Conservation (phyloP, 352 stramenopile genomes). For the Phytophthora rubi region DNA sequence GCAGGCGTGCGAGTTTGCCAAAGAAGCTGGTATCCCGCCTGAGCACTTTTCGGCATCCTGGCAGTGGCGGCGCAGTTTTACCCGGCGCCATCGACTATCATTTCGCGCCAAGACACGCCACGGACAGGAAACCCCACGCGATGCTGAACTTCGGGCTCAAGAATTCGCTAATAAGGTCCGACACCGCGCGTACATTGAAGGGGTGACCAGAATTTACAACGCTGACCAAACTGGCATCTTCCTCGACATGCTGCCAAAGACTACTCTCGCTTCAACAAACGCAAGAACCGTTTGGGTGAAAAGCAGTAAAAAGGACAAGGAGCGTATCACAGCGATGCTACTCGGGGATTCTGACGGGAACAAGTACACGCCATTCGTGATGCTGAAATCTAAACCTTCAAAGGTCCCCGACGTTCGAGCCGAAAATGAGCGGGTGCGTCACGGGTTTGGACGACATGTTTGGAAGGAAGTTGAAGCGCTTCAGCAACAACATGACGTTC, state of each 20-base stretch:
- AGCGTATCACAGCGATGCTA: conserved; percentile 2
- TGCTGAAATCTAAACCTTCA: not conserved
- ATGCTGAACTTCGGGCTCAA: not conserved
- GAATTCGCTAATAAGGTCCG: not conserved
- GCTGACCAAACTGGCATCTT: conserved; percentile 7
- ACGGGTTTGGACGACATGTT: not conserved
- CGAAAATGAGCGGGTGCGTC: not conserved
- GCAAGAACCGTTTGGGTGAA: conserved; percentile 9
- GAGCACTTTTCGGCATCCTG: not conserved
- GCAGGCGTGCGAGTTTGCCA: not conserved
- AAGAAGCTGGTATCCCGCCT: not conserved
- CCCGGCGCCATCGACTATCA: not conserved
- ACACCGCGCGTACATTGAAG: not conserved
- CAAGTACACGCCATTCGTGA: conserved; percentile 6
- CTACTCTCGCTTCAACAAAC: not conserved
- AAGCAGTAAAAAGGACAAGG: conserved; percentile 3
- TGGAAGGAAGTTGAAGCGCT: not conserved
- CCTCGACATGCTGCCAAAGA: not conserved
- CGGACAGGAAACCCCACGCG: not conserved
- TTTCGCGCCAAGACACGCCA: not conserved
- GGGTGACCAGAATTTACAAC: conserved; percentile 8
- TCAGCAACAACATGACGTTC: not conserved
- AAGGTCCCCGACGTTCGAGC: not conserved
- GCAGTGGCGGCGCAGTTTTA: not conserved
- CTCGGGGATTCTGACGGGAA: not conserved